Base-by-base conservation (phyloP, 2,329 filamentous ascomycete genomes). In the Coniochaeta sp. region DNA sequence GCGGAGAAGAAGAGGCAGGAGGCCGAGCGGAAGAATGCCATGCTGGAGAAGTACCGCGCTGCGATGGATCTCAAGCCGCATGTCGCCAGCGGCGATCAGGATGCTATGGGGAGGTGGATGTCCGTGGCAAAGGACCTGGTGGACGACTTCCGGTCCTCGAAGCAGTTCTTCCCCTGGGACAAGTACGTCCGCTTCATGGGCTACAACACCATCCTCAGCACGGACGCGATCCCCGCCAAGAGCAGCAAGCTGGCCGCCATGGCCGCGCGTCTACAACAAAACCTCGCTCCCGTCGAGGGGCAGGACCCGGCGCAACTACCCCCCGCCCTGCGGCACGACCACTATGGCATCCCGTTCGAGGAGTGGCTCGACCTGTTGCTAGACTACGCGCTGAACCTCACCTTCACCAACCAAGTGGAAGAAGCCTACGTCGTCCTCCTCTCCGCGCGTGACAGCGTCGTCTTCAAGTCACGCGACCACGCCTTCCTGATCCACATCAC, bases 351-450 rank as follows among this genome's bases (percentile, higher is more conserved):
- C 46, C 74, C 83, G 0, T 96, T 97, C 63, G 76, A 85, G 53
- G 79, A 83, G 46, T 99, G 94, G 94, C 78, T 96, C 3, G 88
- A 95, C 58, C 77, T 96, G 1, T 96, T 99, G 64, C 78, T 95
- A 31, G 88, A 94, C 61, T 95, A 95, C 64, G 87, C 91, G 3
- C 76, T 96, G 47, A 76, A 85, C 5, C 78, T 94, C 28, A 87
- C 91, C 7, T 79, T 82, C 38, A 72, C 77, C 18, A 84, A 84
- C 30, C 81, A 86, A 47, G 74, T 79, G 13, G 77, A 85, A 38
- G 85, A 89, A 56, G 85, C 89, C 49, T 96, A 96, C 65, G 82
- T 86, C 49, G 82, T 90, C 7, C 85, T 95, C 58, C 83, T 91
- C 55, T 83, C 87, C 6, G 89, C 89, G 1, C 78, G 85, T 48